Evolutionary conservation across 2,329 filamentous ascomycete species (phyloP), one percentile per base, ranked within the genome.

Genomic region (Leptoxyphium fumago): DNA sequence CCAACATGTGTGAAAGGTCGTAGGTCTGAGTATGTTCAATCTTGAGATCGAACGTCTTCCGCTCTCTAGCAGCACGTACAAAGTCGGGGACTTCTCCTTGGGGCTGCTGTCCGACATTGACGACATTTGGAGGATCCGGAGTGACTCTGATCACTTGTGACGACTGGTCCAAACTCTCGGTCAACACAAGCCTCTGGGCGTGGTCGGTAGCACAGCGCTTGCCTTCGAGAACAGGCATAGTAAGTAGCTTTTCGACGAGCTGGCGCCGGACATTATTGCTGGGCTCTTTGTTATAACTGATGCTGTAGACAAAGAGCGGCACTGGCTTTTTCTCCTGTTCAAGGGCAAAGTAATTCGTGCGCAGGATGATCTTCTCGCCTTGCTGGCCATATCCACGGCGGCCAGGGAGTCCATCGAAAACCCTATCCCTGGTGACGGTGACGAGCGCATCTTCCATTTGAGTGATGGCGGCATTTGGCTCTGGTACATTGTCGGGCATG

Each of bases 221-320:
- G 5, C 43, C 52, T 7, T 54, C 15, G 41, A 69, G 65, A 0
- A 57, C 55, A 0, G 51, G 44, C 2, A 54, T 47, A n/a, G 54
- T 42, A 7, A 68, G 41, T 1, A 78, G 51, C 17, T 71, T 52
- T 13, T 70, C 57, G 13, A 77, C 60, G 5, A 75, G 59, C 5
- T 67, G 66, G 38, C 64, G 64, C 30, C 62, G 68, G 55, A 69
- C 73, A 29, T 62, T 62, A 43, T 65, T 67, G 36, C 56, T 55
- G 21, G 56, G 38, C 2, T 57, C 51, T n/a, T 56, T 54, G 1
- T 63, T 55, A 50, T 57, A 5, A 47, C 46, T 43, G 15, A 72
- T 49, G 29, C 61, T 58, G 46, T 73, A 72, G 2, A 65, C 61
- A 44, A 57, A 65, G 2, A 72, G 50, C 1, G 48, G 43, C 8